These are phyloP conservation scores for Cyanidium caldarium DNA, from an alignment of 23 red algal species.

Conservation along the genomic window DNA sequence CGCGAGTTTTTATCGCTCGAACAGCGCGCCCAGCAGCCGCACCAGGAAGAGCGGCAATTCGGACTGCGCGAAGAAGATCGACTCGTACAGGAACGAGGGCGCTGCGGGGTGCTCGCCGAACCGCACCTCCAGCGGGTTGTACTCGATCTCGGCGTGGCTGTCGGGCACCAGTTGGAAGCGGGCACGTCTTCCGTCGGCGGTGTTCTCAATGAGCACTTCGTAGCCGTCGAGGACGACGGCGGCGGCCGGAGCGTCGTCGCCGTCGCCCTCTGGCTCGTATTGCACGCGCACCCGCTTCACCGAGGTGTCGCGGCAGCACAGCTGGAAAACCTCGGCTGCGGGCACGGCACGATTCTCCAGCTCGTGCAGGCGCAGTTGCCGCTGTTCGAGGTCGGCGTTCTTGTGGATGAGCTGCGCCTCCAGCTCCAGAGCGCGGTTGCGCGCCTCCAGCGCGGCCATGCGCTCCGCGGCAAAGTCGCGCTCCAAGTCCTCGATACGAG, in stretches of 20 bases:
- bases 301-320: not conserved
- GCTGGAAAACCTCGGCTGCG: conserved; percentile 1
- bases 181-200: not conserved
- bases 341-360: not conserved
- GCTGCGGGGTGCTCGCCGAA: not conserved
- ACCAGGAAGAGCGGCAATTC: not conserved
- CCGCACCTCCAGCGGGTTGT: not conserved
- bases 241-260: not conserved
- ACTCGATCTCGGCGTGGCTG: not conserved
- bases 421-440: not conserved
- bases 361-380: not conserved
- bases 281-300: not conserved
- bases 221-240: not conserved
- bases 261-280: not conserved
- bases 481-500: not conserved
- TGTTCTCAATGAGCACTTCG: not conserved
- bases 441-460: not conserved
- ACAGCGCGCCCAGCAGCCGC: not conserved
- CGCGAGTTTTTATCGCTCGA: too few relatives aligned
- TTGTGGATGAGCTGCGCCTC: not conserved
- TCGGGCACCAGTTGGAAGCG: conserved; percentile 3
- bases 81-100: not conserved
- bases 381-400: not conserved
- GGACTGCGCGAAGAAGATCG: not conserved
- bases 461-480: not conserved